phyloP scores from a whole-genome alignment of 805 yeast genomes.

The Candida ovalis region DNA sequence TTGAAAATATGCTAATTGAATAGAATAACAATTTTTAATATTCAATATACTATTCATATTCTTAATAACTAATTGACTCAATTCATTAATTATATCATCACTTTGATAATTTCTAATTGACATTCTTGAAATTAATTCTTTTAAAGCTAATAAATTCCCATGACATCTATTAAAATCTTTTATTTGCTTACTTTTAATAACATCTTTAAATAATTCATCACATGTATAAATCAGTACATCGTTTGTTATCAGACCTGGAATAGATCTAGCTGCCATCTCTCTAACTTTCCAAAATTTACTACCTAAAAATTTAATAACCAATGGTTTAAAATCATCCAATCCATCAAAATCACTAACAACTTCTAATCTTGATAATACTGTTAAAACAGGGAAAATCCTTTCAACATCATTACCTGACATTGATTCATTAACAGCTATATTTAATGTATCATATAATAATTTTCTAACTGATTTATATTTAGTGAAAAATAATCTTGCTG shows the following conservation, averaged over 20 bases:
- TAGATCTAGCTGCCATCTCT: conserved; percentile 76
- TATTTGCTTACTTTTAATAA: not conserved
- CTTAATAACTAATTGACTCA: conserved; percentile 27
- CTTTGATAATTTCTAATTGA: conserved; percentile 23
- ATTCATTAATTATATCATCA: conserved; percentile 16
- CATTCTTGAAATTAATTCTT: conserved; percentile 28
- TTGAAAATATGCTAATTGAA: conserved; percentile 23
- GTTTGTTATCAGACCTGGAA: conserved; percentile 45
- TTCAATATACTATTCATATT: conserved; percentile 17
- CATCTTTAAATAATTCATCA: conserved; percentile 6
- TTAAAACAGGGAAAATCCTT: conserved; percentile 69
- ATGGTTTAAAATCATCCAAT: conserved; percentile 46
- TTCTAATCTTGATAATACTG: conserved; percentile 66
- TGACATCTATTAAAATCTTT: conserved; percentile 44
- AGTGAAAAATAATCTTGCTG: conserved; percentile 64
- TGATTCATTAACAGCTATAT: conserved; percentile 24
- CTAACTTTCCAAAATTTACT: conserved; percentile 76
- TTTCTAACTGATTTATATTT: conserved; percentile 52
- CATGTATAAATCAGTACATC: conserved; percentile 32
- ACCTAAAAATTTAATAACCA: conserved; percentile 45
- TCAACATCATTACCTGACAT: conserved; percentile 43
- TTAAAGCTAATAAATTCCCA: conserved; percentile 54
- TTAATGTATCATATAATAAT: conserved; percentile 43
- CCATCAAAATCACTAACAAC: conserved; percentile 53
- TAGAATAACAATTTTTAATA: conserved; percentile 18